Conservation (phyloP, 176 grass and related monocot genomes). For the Chrysopogon serrulatus region DNA sequence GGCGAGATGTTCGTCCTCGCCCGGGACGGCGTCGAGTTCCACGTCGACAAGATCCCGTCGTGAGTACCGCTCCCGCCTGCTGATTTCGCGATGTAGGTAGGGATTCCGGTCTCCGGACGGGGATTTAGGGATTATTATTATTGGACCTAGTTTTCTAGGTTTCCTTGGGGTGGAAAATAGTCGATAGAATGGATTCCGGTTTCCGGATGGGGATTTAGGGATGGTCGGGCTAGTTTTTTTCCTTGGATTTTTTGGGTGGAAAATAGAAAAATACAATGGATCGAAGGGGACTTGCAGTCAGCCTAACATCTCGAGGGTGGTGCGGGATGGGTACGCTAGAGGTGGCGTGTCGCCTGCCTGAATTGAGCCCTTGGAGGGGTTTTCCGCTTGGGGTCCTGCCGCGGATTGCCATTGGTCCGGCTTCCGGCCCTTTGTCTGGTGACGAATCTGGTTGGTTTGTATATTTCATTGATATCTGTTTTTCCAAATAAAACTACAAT, state of each 20-base stretch:
- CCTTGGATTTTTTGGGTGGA: not conserved
- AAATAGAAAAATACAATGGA: not conserved
- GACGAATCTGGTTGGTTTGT: not conserved
- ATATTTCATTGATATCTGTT: not conserved
- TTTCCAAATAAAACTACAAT: not conserved
- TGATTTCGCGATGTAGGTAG: not conserved
- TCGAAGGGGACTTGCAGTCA: not conserved
- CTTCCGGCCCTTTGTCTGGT: not conserved
- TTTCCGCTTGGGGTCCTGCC: not conserved
- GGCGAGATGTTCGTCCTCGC: constrained; percentile 92
- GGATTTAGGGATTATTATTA: not conserved
- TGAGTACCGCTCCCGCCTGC: constrained; percentile 11
- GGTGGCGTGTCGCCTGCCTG: not conserved
- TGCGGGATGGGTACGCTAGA: not conserved
- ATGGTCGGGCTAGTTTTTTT: not conserved
- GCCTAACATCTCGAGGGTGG: not conserved
- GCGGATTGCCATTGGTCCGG: not conserved
- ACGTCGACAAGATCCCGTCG: constrained; percentile 96
- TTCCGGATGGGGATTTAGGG: not conserved
- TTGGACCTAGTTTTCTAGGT: not conserved
- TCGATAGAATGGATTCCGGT: not conserved
- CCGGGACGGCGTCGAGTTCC: constrained; percentile 91
- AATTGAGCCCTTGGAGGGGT: not conserved
- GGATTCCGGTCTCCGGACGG: not conserved
- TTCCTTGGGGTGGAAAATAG: not conserved